phyloP scores from a whole-genome alignment of 257 asterid genomes.

The Asclepias syriaca region DNA sequence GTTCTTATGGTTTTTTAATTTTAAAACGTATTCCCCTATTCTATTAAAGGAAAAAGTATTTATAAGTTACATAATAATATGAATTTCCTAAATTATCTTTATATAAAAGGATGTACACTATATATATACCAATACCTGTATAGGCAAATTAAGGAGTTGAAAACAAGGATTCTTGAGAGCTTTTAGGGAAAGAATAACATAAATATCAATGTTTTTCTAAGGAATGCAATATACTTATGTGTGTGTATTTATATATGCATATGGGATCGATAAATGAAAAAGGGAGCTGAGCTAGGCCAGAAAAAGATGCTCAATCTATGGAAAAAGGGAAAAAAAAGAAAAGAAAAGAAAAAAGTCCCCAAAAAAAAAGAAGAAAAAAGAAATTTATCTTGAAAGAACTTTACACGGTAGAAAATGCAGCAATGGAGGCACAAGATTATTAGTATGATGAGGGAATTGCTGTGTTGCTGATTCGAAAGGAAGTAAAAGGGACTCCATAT shows the following conservation, averaged over 20 bases:
- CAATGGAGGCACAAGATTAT: slow-evolving; percentile 13
- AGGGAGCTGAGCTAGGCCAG: not conserved
- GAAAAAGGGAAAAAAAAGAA: not conserved
- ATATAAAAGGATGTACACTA: no score
- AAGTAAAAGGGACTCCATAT: not conserved
- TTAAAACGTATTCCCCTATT: no score
- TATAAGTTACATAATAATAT: no score
- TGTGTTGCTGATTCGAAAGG: not conserved
- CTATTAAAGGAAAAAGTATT: no score
- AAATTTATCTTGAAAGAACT: slow-evolving; percentile 16
- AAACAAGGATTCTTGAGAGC: slow-evolving; percentile 10
- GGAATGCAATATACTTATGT: no score
- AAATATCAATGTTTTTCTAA: not conserved
- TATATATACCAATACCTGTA: no score
- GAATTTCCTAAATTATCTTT: no score
- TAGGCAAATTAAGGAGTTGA: not conserved
- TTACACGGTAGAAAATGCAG: slow-evolving; percentile 13
- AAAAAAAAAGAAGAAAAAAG: no score
- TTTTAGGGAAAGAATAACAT: slow-evolving; percentile 17
- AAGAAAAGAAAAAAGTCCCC: no score
- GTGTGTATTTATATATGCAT: no score
- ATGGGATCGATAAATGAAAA: not conserved
- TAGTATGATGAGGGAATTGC: slow-evolving; percentile 10
- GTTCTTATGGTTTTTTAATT: no score
- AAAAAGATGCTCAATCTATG: slow-evolving; percentile 17